Evolutionary conservation across 2,329 filamentous ascomycete genomes (phyloP), one percentile per base, ranked within the genome.

Genomic region (Trichoderma breve): DNA sequence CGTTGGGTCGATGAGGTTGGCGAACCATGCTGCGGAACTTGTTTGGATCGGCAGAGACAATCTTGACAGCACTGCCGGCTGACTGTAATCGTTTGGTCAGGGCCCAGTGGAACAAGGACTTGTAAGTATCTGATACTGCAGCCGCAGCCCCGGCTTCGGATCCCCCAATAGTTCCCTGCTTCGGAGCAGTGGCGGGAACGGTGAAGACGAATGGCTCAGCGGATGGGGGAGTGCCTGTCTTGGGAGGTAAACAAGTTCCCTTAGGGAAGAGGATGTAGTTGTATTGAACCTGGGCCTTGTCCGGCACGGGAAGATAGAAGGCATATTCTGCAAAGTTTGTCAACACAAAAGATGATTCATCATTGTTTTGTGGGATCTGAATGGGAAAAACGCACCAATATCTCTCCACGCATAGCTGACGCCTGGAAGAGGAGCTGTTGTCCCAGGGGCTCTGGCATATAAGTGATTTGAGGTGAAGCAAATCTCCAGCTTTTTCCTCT

Each of bases 401-500:
- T 90, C 86, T 68, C 82, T 84, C 89, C 89, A 91, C 0, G 86
- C 83, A 75, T 90, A 89, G 15, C 86, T 84, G 62, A 89, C 86
- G 60, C 85, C 86, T 21, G 85, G 81, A 18, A 87, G 83, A 0
- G 88, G 87, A 28, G 82, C 81, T 2, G 84, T 84, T 2, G 87
- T 86, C 57, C 85, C 85, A 0, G 87, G 82, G 1, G 83, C 82
- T 43, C 86, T 84, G 15, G 88, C 89, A 74, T 90, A 91, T 39
- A 91, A 76, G 74, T 88, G 87, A 73, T 85, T 84, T 6, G 84
- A 81, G 3, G 89, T 92, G 73, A 92, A 87, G 79, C 88, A 90
- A 9, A 92, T 79, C 74, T 89, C 88, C 75, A 89, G 89, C 80
- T 92, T 92, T 81, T 92, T 92, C 74, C 90, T 84, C 81, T 90